Evolutionary conservation across 768 basidiomycete species (phyloP).

Genomic region (Boletus rubroflammeus): DNA sequence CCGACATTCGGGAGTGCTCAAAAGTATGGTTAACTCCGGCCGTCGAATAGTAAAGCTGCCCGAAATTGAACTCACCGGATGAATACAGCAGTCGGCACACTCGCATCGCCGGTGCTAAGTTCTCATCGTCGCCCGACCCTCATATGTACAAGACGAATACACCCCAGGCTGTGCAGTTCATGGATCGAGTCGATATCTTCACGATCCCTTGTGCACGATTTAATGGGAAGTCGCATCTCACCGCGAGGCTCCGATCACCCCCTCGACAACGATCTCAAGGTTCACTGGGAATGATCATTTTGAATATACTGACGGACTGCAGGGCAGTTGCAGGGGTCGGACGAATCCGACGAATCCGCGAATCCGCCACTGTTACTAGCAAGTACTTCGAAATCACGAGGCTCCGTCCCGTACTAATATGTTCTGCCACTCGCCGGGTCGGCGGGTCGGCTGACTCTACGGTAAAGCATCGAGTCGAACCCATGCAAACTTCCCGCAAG

Average conservation of each 20-base stretch:
- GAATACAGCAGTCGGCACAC: not conserved
- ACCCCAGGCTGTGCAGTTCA: not conserved
- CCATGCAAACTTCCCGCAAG: not conserved
- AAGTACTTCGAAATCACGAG: not conserved
- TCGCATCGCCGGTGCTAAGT: not conserved
- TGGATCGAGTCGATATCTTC: not conserved
- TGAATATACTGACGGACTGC: not conserved
- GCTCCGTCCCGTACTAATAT: not conserved
- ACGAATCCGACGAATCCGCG: not conserved
- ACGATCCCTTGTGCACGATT: not conserved
- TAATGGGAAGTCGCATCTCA: not conserved
- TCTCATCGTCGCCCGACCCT: too few species aligned
- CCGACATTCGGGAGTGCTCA: not conserved
- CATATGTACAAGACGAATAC: not conserved
- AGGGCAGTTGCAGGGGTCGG: too few species aligned
- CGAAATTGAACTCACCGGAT: not conserved
- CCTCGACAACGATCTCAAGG: not conserved
- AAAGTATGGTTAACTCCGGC: not conserved
- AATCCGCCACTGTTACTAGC: not conserved
- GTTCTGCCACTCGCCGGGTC: not conserved
- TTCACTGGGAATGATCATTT: not conserved
- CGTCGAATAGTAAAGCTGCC: not conserved
- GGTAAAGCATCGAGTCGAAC: not conserved
- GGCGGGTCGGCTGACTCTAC: not conserved
- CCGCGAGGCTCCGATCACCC: not conserved